phyloP scores from a whole-genome alignment of 1,139 yeast genomes.

The Saccharomyces uvarum region DNA sequence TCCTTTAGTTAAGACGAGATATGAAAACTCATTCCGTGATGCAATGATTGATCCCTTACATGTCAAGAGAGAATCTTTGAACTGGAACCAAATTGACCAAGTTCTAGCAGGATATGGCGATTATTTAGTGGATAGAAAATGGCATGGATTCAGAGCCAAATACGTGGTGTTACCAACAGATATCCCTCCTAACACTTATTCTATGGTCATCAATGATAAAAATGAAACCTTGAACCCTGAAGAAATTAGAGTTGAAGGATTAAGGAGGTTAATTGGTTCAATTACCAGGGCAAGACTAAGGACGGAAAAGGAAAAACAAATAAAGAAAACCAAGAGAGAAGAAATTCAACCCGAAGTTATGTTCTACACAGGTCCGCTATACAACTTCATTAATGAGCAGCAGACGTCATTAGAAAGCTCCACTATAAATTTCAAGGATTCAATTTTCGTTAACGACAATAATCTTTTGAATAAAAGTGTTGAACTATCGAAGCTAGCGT shows the following conservation, averaged over 20 bases:
- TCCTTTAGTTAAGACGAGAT: slow-evolving; percentile 62
- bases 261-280: slow-evolving; percentile 59
- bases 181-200: slow-evolving; percentile 45
- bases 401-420: slow-evolving; percentile 18
- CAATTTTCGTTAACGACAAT: slow-evolving; percentile 30
- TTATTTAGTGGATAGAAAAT: slow-evolving; percentile 45
- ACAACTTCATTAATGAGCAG: slow-evolving; percentile 54
- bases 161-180: slow-evolving; percentile 77
- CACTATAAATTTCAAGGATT: slow-evolving; percentile 26
- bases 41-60: slow-evolving; percentile 52
- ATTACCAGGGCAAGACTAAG: slow-evolving; percentile 55
- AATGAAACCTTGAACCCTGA: slow-evolving; percentile 68
- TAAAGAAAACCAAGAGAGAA: slow-evolving; percentile 36
- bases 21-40: slow-evolving; percentile 58
- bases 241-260: slow-evolving; percentile 81
- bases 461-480: slow-evolving; percentile 37
- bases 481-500: slow-evolving; percentile 46
- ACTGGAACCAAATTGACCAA: slow-evolving; percentile 92
- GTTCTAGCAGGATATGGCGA: slow-evolving; percentile 84
- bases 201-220: slow-evolving; percentile 34
- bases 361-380: slow-evolving; percentile 82
- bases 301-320: slow-evolving; percentile 38
- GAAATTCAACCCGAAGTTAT: slow-evolving; percentile 64
- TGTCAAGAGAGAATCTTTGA: slow-evolving; percentile 47
- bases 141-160: slow-evolving; percentile 60